These are phyloP conservation scores for Coelastrella sp. DNA, from an alignment of 139 green algal species.

Conservation along the genomic window DNA sequence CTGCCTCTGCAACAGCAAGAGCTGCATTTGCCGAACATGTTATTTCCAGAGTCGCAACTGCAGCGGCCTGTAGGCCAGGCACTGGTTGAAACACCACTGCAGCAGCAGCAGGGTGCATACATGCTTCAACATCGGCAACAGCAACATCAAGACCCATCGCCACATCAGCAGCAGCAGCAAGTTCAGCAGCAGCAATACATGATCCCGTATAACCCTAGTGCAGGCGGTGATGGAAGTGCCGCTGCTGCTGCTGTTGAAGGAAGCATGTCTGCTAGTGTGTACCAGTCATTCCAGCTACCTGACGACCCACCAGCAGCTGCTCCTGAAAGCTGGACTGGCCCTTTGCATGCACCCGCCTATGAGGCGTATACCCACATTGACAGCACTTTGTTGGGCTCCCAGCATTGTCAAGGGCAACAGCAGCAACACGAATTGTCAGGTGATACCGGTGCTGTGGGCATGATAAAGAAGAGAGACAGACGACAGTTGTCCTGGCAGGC, in stretches of 20 bases:
- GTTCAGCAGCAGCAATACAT: not conserved
- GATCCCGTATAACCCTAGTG: not conserved
- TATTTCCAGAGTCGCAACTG: not conserved
- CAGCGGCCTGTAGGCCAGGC: not conserved
- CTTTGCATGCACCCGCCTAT: not conserved
- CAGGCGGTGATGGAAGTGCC: not conserved
- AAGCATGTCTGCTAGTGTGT: not conserved
- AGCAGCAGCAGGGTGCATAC: not conserved
- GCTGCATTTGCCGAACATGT: not conserved
- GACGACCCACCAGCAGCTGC: not conserved
- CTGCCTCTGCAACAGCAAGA: no score
- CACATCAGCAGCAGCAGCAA: not conserved
- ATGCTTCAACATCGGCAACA: not conserved
- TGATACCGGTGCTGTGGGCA: not conserved
- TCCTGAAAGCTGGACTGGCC: not conserved
- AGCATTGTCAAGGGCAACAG: conserved; percentile 6
- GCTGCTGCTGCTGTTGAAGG: not conserved
- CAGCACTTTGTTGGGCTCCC: not conserved
- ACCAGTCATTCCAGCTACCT: conserved; percentile 11
- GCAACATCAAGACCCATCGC: not conserved
- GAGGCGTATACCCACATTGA: not conserved
- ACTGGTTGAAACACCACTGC: not conserved
- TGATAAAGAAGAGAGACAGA: conserved; percentile 9
- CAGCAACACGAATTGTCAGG: conserved; percentile 4
- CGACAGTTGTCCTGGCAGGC: conserved; percentile 17